Evolutionary conservation across 495 filamentous ascomycete genomes (phyloP), one percentile per base, ranked within the genome.

Genomic region (Xylaria telfairii): DNA sequence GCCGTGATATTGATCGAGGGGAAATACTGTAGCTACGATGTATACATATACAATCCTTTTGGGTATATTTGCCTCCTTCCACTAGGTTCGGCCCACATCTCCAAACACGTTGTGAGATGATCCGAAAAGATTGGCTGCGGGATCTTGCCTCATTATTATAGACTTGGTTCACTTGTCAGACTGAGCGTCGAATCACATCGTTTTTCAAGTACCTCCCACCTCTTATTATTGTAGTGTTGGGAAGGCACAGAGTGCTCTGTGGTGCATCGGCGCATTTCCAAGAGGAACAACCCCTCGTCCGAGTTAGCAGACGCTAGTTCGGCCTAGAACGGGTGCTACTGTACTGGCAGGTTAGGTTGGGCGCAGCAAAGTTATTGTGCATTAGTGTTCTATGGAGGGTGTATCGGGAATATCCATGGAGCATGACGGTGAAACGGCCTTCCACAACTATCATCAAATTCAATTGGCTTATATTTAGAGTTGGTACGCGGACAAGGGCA

Each of bases 281-380:
- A 53, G 26, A 34, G 54, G 28, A 57, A 34, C 19, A 30, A 34
- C 30, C 54, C n/a, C n/a, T n/a, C n/a, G n/a, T n/a, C n/a, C n/a
- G n/a, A n/a, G n/a, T n/a, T n/a, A n/a, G n/a, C n/a, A 62, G 59
- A 62, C 63, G 46, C 63, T 65, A 65, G 46, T 4, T 65, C 3
- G 46, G 63, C 30, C 63, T 51, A 39, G 63, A 65, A n/a, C n/a
- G n/a, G n/a, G n/a, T n/a, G n/a, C n/a, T n/a, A n/a, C 19, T 46
- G 19, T n/a, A 2, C 19, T 17, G 21, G 28, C 13, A 34, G 6
- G 30, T 24, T n/a, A 13, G 37, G 54, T 12, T 32, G 54, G 54
- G 13, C 54, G 15, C 34, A 32, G 30, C 19, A 37, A 37, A 12
- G 21, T 34, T 26, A 41, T 42, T 42, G 59, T 42, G 59, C 59